These are phyloP conservation scores for Clarireedia paspali DNA, from an alignment of 2,329 filamentous ascomycete genomes.

Conservation along the genomic window DNA sequence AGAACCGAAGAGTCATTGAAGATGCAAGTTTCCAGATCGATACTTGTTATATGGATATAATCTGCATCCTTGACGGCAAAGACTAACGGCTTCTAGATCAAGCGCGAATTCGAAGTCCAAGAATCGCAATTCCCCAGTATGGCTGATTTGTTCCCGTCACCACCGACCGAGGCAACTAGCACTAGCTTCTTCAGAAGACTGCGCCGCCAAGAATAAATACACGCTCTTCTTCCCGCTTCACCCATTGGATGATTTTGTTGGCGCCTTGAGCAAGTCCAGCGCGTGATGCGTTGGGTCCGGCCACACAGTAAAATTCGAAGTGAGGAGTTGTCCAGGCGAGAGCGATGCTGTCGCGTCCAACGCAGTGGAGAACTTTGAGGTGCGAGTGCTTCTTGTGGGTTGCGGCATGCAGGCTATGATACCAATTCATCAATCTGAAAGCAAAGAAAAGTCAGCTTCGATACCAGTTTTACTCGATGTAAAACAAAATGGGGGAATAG, in stretches of 20 bases:
- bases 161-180: not conserved
- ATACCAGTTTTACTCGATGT: not conserved
- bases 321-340: constrained; percentile 85
- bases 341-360: constrained; percentile 66
- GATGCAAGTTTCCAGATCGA: too few species aligned
- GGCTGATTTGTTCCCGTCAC: too few species aligned
- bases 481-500: not conserved
- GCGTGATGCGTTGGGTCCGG: constrained; percentile 61
- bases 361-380: constrained; percentile 77
- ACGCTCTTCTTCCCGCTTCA: constrained; percentile 82
- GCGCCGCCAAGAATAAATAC: constrained; percentile 97
- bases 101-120: too few species aligned
- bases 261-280: constrained; percentile 72
- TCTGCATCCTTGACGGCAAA: too few species aligned
- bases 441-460: constrained; percentile 6
- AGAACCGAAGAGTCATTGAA: too few species aligned
- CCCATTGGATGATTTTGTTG: constrained; percentile 86
- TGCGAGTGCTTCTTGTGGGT: constrained; percentile 81
- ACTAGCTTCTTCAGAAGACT: constrained; percentile 47
- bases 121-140: too few species aligned
- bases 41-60: too few species aligned
- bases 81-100: too few species aligned
- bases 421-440: constrained; percentile 67
- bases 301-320: constrained; percentile 95
- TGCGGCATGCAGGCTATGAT: constrained; percentile 74